These are phyloP conservation scores for Aciculoconidium aculeatum DNA, from an alignment of 805 yeast genomes.

Conservation along the genomic window DNA sequence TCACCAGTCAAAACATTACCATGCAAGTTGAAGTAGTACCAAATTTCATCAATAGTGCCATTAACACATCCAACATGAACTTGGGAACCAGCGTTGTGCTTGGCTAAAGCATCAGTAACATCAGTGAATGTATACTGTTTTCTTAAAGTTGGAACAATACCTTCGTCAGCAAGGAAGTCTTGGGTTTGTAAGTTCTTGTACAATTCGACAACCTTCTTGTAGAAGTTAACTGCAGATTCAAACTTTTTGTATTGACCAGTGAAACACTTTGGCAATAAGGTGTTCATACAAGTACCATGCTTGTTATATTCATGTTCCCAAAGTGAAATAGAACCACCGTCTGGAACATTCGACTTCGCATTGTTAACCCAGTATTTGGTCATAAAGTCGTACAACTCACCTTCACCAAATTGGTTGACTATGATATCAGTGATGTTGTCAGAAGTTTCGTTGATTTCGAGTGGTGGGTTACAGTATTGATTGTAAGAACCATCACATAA, in stretches of 20 bases:
- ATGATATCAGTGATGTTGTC: constrained; percentile 23
- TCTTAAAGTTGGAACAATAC: constrained; percentile 30
- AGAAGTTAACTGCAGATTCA: constrained; percentile 26
- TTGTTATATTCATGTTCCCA: constrained; percentile 42
- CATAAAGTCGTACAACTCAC: constrained; percentile 24
- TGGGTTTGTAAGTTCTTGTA: constrained; percentile 29
- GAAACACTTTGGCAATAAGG: constrained; percentile 32
- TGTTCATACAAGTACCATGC: constrained; percentile 39
- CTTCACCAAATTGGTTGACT: constrained; percentile 20
- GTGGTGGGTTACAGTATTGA: constrained; percentile 29
- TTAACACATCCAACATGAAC: constrained; percentile 33
- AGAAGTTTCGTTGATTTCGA: constrained; percentile 23
- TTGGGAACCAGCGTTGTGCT: constrained; percentile 23
- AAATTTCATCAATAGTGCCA: constrained; percentile 50
- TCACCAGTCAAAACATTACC: constrained; percentile 69
- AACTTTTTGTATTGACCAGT: constrained; percentile 24
- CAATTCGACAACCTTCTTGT: constrained; percentile 21
- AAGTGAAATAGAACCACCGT: constrained; percentile 26
- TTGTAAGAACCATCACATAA: constrained; percentile 35
- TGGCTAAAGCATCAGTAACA: constrained; percentile 26
- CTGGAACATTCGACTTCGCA: constrained; percentile 11
- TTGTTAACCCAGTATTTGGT: constrained; percentile 21
- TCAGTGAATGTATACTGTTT: constrained; percentile 28
- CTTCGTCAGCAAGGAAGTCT: constrained; percentile 27
- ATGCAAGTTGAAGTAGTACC: constrained; percentile 74